Percentiles rank a stretch among this genome's conserved stretches.
Conservation (phyloP, 2,329 filamentous ascomycete genomes). For the Acephala macrosclerotiorum region DNA sequence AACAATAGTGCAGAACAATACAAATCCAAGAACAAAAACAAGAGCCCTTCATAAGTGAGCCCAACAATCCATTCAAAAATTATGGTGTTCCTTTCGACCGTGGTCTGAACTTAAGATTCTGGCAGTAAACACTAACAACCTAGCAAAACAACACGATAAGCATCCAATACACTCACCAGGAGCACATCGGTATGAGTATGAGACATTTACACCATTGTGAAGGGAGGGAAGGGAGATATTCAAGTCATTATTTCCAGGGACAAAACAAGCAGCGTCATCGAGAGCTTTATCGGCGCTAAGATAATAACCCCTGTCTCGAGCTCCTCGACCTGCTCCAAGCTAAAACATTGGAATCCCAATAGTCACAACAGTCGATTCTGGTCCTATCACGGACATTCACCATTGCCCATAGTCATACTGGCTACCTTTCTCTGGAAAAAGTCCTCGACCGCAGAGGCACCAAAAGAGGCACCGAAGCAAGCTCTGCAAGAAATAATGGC, state of each 20-base stretch:
- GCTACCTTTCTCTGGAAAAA: conserved; percentile 43
- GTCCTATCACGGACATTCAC: conserved; percentile 1
- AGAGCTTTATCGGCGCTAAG: conserved; percentile 26
- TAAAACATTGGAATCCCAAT: background rate
- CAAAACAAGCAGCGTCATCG: conserved; percentile 12
- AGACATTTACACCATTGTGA: conserved; percentile 49
- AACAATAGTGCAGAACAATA: background rate
- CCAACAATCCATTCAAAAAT: too few relatives aligned
- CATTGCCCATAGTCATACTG: conserved; percentile 35
- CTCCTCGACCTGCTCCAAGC: conserved; percentile 13
- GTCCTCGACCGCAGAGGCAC: conserved; percentile 38
- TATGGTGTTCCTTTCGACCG: background rate
- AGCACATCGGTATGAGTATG: conserved; percentile 62
- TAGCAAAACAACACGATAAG: background rate
- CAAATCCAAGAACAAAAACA: background rate
- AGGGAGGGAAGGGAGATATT: conserved; percentile 13
- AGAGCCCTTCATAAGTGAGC: background rate
- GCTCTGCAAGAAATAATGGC: conserved; percentile 37
- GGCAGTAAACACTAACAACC: background rate
- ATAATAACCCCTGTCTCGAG: conserved; percentile 28
- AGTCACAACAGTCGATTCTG: background rate
- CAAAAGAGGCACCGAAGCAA: conserved; percentile 16
- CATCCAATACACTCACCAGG: conserved; percentile 49
- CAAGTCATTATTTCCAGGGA: background rate
- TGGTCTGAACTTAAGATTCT: background rate